Evolutionary conservation across 768 basidiomycete genomes (phyloP).

Genomic region (Lactarius vividus): DNA sequence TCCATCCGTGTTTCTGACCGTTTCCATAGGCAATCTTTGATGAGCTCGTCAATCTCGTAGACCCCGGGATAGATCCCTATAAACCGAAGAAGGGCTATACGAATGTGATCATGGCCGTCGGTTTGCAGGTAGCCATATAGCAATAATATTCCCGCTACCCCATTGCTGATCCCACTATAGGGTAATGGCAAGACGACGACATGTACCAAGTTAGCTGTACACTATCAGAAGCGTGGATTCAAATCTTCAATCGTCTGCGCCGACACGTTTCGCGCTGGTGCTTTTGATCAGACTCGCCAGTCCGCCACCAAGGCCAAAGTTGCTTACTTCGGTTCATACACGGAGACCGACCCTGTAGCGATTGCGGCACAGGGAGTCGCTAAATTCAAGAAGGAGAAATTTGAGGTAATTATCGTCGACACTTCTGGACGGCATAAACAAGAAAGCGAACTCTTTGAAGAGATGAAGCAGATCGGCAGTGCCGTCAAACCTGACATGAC

Average conservation of each 20-base stretch:
- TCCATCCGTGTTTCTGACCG: conserved; percentile 4
- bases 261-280: conserved; percentile 98
- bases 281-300: conserved; percentile 98
- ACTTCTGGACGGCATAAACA: conserved; percentile 97
- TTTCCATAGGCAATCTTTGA: conserved; percentile 82
- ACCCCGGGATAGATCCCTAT: conserved; percentile 93
- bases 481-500: conserved; percentile 98
- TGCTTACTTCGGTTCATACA: conserved; percentile 98
- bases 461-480: conserved; percentile 95
- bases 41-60: conserved; percentile 91
- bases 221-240: conserved; percentile 96
- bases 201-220: conserved; percentile 96
- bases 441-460: conserved; percentile 92
- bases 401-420: conserved; percentile 98
- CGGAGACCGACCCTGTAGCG: conserved; percentile 95
- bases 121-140: conserved; percentile 68
- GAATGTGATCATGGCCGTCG: conserved; percentile 97
- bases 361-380: conserved; percentile 93
- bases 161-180: conserved; percentile 40
- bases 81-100: conserved; percentile 94
- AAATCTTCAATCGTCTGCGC: conserved; percentile 98
- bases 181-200: conserved; percentile 99
- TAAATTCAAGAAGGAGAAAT: conserved; percentile 98
- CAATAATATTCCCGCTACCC: neutral
- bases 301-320: conserved; percentile 99